Base-by-base conservation (phyloP, 768 basidiomycete species). In the Psilocybe cubensis region DNA sequence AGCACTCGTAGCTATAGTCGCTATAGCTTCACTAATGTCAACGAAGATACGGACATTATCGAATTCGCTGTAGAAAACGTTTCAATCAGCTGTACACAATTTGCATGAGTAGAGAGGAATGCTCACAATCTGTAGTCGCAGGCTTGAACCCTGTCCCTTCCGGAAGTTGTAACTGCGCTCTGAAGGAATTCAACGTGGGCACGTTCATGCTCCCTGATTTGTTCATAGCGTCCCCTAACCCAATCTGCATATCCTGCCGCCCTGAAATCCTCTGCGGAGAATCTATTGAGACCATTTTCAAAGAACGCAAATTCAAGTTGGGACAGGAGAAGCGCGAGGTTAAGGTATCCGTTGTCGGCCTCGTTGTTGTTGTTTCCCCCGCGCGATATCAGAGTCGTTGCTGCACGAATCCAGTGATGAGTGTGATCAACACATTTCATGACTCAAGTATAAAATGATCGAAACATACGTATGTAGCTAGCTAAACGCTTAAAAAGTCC, bases 61-160 rank as follows among this genome's bases (percentile, higher is more conserved):
- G 65, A 81, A 77, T 74, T 77, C 79, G 54, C 52, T 57, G 29
- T 41, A 20, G 7, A 49, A 50, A 46, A 3, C 38, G 56, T 7
- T n/a, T n/a, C 31, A 40, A 50, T 38, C 4, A 57, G 18, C 23
- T 4, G 3, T 38, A 28, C 23, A 4, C 7, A 29, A 20, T 17
- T n/a, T 38, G 5, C 24, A 41, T 24, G 54, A 55, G n/a, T n/a
- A n/a, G n/a, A 35, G 33, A 8, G 4, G 18, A 38, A 14, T 1
- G 72, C 81, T 45, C 57, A 85, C 84, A 89, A 87, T 41, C 63
- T 63, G 69, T 91, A 91, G n/a, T 75, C 69, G 74, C 89, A 91
- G 3, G 83, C 73, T 63, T 79, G 54, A 11, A 80, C 74, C 8
- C 82, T 78, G 27, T 65, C 57, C 1, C 57, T 68, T 0, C 73